Evolutionary conservation across 352 stramenopile species (phyloP), one percentile per base, ranked within the genome.

Genomic region (Pythium folliculosum): DNA sequence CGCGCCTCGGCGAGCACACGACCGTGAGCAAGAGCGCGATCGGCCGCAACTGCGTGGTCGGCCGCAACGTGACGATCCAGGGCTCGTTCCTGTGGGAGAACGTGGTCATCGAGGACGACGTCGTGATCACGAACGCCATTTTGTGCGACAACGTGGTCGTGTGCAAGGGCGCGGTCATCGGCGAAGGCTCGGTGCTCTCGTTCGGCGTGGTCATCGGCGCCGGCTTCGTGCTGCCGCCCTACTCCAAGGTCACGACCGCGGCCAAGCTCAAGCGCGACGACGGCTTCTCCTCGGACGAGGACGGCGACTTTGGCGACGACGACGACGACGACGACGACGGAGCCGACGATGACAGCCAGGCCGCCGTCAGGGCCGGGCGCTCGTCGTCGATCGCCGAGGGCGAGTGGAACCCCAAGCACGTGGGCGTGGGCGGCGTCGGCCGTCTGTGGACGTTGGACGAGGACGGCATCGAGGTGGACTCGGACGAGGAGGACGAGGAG

Each of bases 41-140:
- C 51, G 90, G 90, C 19, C 79, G 85, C 40, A 71, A 86, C 52
- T 97, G 89, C 64, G 61, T 64, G 8, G 87, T 96, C 35, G 88
- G 87, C 37, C 72, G 84, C 21, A 88, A 94, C 59, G 86, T 90
- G 47, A 73, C 45, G 16, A 89, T 96, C 32, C 58, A 82, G 5
- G 80, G 82, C 23, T 92, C 81, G 63, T 94, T 94, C 54, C 69
- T 97, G 47, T 96, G 90, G 90, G 81, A 81, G 9, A 87, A 92
- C 60, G 89, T 96, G 4, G 67, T 78, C 2, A 72, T 97, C 40
- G 89, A 95, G 58, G 90, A 96, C 60, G 77, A 83, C 44, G 86
- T 78, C 8, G 60, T 75, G 5, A 84, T 97, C 60, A 87, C 81
- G 35, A 84, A 88, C 60, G 79, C 88, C 5, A 96, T 96, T 35